Conservation (phyloP, 1,284 basidiomycete genomes). For the Exobasidium cylindrosporum region DNA sequence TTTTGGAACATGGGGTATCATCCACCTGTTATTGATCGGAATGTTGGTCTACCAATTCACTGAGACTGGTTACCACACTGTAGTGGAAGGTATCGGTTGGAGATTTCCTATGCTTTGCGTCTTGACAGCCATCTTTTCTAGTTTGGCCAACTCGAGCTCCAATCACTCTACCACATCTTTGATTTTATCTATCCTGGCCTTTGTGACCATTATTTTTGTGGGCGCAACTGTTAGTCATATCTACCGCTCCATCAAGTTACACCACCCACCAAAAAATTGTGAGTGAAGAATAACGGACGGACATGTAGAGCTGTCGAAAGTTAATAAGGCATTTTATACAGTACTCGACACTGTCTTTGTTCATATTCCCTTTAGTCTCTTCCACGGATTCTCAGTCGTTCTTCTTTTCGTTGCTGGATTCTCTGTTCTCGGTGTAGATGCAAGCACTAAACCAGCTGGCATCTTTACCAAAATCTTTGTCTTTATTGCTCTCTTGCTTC, state of each 20-base stretch:
- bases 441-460: constrained; percentile 66
- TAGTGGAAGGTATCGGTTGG: constrained; percentile 84
- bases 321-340: constrained; percentile 36
- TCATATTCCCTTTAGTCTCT: constrained; percentile 59
- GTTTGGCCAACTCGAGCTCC: constrained; percentile 57
- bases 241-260: constrained; percentile 86
- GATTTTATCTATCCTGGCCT: constrained; percentile 74
- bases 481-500: constrained; percentile 87
- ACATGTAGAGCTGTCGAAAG: neutral
- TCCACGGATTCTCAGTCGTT: constrained; percentile 91
- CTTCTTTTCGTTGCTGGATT: constrained; percentile 83
- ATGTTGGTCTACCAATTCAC: constrained; percentile 50
- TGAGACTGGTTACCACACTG: constrained; percentile 70
- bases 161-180: constrained; percentile 52
- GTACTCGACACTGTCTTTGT: constrained; percentile 59
- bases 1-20: constrained; percentile 73
- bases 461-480: constrained; percentile 90
- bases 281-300: neutral
- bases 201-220: constrained; percentile 80
- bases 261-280: constrained; percentile 65
- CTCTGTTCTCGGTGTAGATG: constrained; percentile 83
- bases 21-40: constrained; percentile 81
- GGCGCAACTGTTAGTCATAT: constrained; percentile 80
- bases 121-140: constrained; percentile 80
- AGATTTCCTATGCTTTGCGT: constrained; percentile 79